phyloP scores from a whole-genome alignment of 495 filamentous ascomycete genomes.

The Aspergillus sclerotiicarbonarius region DNA sequence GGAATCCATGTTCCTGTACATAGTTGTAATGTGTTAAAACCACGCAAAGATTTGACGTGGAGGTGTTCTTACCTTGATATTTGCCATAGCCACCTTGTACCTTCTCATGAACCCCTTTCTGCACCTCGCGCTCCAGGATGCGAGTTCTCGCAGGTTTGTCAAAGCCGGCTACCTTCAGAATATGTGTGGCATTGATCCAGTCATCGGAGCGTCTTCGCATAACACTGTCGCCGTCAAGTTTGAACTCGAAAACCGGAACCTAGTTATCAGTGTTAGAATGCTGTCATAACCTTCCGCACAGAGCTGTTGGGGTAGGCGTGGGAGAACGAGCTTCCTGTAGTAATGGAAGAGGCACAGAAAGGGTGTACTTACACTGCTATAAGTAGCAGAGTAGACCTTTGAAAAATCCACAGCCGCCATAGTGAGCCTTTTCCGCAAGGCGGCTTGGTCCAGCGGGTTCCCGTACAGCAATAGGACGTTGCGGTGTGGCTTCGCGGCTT shows the following conservation, averaged over 20 bases:
- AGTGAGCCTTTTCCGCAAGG: slow-evolving; percentile 25
- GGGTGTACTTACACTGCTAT: slow-evolving; percentile 74
- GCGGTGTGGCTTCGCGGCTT: slow-evolving; percentile 8
- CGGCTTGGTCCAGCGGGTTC: slow-evolving; percentile 23
- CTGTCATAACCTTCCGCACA: neutral
- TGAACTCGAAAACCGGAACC: slow-evolving; percentile 90
- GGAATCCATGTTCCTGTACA: slow-evolving; percentile 89
- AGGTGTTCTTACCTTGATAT: slow-evolving; percentile 72
- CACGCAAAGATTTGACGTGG: slow-evolving; percentile 5
- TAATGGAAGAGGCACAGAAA: neutral
- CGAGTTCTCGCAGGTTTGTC: slow-evolving; percentile 91
- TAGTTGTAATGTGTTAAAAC: slow-evolving; percentile 17
- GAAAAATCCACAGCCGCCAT: slow-evolving; percentile 43
- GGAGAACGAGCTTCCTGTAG: neutral
- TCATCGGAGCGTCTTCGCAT: slow-evolving; percentile 89
- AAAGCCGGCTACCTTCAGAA: slow-evolving; percentile 80
- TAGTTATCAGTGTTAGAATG: slow-evolving; percentile 29
- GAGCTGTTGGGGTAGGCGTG: neutral
- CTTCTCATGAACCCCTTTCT: slow-evolving; percentile 95
- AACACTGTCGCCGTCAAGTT: slow-evolving; percentile 71
- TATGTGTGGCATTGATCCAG: slow-evolving; percentile 96
- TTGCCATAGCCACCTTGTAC: slow-evolving; percentile 98
- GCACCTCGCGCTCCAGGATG: slow-evolving; percentile 94
- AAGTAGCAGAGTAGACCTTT: slow-evolving; percentile 83
- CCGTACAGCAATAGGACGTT: slow-evolving; percentile 19